These are phyloP conservation scores for Nakaseomyces glabratus DNA, from an alignment of 1,139 yeast species.

Conservation along the genomic window DNA sequence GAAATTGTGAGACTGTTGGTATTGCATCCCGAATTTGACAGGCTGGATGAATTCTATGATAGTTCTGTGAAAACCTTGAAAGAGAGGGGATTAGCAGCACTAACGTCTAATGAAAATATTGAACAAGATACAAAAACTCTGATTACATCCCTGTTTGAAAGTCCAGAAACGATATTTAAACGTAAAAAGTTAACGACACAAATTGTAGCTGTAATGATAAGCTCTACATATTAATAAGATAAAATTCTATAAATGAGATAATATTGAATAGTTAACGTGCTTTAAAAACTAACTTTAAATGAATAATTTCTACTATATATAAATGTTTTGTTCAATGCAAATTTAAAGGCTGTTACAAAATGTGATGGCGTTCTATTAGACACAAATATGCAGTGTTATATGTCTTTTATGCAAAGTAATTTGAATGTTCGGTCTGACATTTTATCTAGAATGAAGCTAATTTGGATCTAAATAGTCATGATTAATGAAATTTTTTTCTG, in stretches of 20 bases:
- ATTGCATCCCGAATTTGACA: slow-evolving; percentile 28
- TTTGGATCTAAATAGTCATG: neutral
- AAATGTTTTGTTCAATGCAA: no score
- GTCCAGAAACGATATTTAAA: slow-evolving; percentile 17
- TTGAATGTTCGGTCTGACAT: no score
- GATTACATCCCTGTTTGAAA: slow-evolving; percentile 12
- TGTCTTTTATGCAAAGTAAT: no score
- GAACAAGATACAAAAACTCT: slow-evolving; percentile 12
- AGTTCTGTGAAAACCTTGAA: slow-evolving; percentile 24
- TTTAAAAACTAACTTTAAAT: no score
- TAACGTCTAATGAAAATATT: slow-evolving; percentile 24
- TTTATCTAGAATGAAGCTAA: no score
- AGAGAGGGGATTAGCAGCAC: slow-evolving; percentile 29
- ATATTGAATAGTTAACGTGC: no score
- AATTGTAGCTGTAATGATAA: slow-evolving; percentile 19
- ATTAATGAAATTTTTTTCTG: slow-evolving; percentile 3
- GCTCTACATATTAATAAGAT: slow-evolving; percentile 8
- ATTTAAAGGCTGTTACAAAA: no score
- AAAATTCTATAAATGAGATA: no score
- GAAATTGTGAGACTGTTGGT: slow-evolving; percentile 31
- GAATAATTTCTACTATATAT: no score
- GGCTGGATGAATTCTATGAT: slow-evolving; percentile 18
- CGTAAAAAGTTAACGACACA: slow-evolving; percentile 21
- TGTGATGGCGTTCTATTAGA: no score
- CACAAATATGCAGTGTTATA: no score